phyloP scores from a whole-genome alignment of 768 basidiomycete genomes.

The Coprinellus micaceus region DNA sequence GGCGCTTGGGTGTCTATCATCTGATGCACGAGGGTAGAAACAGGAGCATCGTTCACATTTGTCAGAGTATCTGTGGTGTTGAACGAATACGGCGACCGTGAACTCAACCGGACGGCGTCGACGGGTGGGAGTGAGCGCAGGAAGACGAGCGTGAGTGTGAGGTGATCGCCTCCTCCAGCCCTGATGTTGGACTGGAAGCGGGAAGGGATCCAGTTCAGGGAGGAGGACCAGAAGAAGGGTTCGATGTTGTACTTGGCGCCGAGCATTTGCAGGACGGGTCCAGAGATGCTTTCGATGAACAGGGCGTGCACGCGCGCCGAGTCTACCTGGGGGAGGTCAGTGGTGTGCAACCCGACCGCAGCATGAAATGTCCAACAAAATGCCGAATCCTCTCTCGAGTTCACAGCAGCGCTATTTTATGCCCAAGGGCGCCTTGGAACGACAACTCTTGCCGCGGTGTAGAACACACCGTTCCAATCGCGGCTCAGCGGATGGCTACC shows the following conservation, averaged over 20 bases:
- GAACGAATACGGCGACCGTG: conserved; percentile 13
- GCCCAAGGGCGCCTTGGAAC: no score
- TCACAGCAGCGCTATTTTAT: no score
- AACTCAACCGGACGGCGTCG: conserved; percentile 17
- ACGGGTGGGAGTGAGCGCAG: conserved; percentile 37
- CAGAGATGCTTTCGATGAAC: conserved; percentile 51
- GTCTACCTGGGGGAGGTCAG: conserved; percentile 20
- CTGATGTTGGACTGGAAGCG: conserved; percentile 52
- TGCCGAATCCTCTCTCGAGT: neutral
- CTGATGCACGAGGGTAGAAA: conserved; percentile 16
- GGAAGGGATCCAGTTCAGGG: conserved; percentile 65
- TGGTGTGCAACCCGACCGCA: conserved; percentile 22
- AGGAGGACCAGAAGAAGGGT: conserved; percentile 66
- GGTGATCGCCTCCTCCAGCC: conserved; percentile 47
- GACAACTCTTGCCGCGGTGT: no score
- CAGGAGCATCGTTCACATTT: neutral
- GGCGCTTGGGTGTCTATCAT: conserved; percentile 31
- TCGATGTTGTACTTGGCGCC: conserved; percentile 58
- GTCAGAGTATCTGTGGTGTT: no score
- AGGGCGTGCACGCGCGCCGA: conserved; percentile 40
- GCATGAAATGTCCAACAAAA: no score
- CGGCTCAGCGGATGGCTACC: no score
- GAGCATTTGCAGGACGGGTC: conserved; percentile 56
- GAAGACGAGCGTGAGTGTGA: conserved; percentile 56
- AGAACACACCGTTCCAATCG: no score